Evolutionary conservation across 257 asterid species (phyloP), one percentile per base, ranked within the genome.

Genomic region (Datura wrightii): DNA sequence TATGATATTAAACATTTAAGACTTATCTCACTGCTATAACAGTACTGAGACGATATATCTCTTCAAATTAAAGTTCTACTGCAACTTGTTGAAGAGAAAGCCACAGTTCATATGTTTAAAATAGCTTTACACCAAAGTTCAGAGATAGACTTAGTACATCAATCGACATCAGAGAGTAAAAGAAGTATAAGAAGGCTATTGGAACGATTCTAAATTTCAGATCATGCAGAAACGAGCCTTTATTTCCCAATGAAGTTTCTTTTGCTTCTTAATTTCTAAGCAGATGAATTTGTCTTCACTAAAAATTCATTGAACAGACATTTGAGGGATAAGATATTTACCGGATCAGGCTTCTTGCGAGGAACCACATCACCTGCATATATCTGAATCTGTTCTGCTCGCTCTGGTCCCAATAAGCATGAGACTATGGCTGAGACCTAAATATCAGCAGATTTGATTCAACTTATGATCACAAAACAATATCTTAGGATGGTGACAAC

Each of bases 391-490:
- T 96, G 91, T 84, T 90, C 94, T 6, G 98, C 99, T 76, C 97
- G 85, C 54, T 91, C 89, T 36, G 98, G 94, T 84, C 98, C 98
- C 86, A 96, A 87, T 89, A 96, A 91, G 91, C 82, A 93, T 1
- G 97, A 94, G 86, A 96, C 99, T 90, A 96, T 97, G 16, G 99
- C 99, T 70, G 98, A 94, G 14, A 96, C 99, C 98, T 96, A 90
- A 78, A 80, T 79, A 36, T 34, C 42, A 83, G 70, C 31, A 66
- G 31, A 42, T 74, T 55, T 16, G 34, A 54, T 82, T 53, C 62
- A 83, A 36, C 46, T 15, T 78, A 34, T 82, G 78, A 34, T 53
- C 46, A 60, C 58, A 44, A 19, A 19, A 65, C 55, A 81, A 19
- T 62, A 81, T 19, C 60, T 42, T 58, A 60, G 46, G 37, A 13